Base-by-base conservation (phyloP, 176 grass and related monocot species). In the Canna indica region DNA sequence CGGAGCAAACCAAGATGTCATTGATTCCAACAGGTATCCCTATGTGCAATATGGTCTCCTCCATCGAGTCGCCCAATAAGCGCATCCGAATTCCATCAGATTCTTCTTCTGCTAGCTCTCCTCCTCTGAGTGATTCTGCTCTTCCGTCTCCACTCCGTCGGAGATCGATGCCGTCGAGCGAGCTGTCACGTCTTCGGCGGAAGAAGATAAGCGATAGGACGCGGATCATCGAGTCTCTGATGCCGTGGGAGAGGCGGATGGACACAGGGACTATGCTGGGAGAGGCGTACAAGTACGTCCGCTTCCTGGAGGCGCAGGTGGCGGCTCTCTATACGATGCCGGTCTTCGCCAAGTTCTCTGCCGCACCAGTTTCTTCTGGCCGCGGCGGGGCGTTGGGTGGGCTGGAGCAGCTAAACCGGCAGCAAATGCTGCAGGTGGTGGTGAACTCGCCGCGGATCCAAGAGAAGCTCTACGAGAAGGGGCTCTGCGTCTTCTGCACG, bases 201-300 rank as follows among this genome's bases (percentile, higher is more conserved):
- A 76, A 76, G 74, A 76, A 36, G 31, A 67, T 76, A 26, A 76
- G 74, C 61, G 74, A 76, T 30, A 29, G 74, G 3, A 76, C 58
- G 29, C 29, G 60, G 60, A 66, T 76, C 59, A 63, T 76, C 30
- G 45, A 66, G 61, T 47, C 58, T 20, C 60, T 76, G 22, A 76
- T 76, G 74, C 74, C 74, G 61, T 76, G 74, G 74, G 74, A 76
- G 14, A 41, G 60, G 74, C 29, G 42, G 61, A 76, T 66, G 74
- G 74, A 76, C 61, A 76, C 44, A 31, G 74, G 39, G 31, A 53
- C 74, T 18, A 47, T 76, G 46, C 74, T 76, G 30, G 60, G 38
- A 45, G 74, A 76, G 61, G 74, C 74, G 74, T 28, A 66, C 61
- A 76, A 66, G 74, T 76, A 76, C 60, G 44, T 76, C 44, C 74